Evolutionary conservation across 2,329 filamentous ascomycete genomes (phyloP).

Genomic region (Nakataea oryzae): DNA sequence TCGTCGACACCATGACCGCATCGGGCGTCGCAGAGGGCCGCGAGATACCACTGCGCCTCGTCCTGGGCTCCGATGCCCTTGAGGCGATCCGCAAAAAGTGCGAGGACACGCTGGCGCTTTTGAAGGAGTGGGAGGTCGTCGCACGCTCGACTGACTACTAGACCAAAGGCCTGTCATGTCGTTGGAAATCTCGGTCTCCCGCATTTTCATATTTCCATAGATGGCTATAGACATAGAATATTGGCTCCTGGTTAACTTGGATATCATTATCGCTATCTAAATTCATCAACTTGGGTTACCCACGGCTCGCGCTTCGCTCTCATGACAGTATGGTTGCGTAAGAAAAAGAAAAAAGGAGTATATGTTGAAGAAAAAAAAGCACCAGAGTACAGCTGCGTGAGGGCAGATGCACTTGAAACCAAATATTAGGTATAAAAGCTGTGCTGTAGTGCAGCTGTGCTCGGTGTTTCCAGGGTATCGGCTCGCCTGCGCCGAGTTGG

Average conservation of each 20-base stretch:
- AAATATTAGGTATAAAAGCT: background rate
- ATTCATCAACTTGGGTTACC: background rate
- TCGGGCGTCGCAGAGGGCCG: constrained; percentile 34
- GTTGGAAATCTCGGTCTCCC: no score
- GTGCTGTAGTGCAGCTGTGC: background rate
- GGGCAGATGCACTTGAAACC: background rate
- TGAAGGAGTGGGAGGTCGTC: constrained; percentile 39
- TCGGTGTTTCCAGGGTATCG: background rate
- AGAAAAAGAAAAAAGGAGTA: constrained; percentile 1
- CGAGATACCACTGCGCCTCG: constrained; percentile 39
- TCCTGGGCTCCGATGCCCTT: constrained; percentile 43
- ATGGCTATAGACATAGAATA: background rate
- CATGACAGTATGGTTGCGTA: background rate
- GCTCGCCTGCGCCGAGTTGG: background rate
- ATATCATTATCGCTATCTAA: background rate
- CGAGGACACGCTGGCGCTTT: constrained; percentile 24
- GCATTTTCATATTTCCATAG: no score
- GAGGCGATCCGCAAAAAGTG: constrained; percentile 30
- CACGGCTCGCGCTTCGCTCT: background rate
- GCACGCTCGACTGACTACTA: constrained; percentile 19
- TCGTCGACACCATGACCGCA: constrained; percentile 29
- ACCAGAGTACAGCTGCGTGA: background rate
- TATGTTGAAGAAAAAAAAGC: background rate
- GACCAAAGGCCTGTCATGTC: background rate
- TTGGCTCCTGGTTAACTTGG: background rate